Conservation (phyloP, 2,329 filamentous ascomycete species). For the Verruconis gallopava region DNA sequence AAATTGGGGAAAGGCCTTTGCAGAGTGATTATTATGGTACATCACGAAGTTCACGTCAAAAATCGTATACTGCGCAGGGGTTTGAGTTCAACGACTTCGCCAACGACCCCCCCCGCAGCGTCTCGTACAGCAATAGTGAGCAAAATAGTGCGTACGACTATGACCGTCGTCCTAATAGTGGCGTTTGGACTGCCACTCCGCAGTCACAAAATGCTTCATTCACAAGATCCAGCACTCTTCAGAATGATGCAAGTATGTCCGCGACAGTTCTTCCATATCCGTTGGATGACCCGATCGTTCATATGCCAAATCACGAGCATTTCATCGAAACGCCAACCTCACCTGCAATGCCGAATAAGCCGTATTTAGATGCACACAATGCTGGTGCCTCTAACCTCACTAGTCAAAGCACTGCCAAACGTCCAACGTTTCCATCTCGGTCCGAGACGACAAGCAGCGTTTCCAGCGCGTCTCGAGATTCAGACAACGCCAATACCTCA, state of each 20-base stretch:
- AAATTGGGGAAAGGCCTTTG: no score
- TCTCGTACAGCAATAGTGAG: no score
- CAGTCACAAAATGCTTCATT: no score
- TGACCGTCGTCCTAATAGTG: no score
- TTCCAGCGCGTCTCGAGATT: background rate
- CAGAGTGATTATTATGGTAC: no score
- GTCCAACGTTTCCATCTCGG: background rate
- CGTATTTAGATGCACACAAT: background rate
- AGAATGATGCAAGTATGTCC: no score
- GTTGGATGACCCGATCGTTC: constrained; percentile 26
- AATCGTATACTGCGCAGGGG: no score
- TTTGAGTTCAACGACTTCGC: no score
- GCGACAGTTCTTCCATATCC: constrained; percentile 31
- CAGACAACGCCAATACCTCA: background rate
- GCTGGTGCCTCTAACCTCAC: background rate
- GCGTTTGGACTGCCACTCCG: no score
- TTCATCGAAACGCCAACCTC: constrained; percentile 22
- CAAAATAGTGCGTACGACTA: no score
- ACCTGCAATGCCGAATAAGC: background rate
- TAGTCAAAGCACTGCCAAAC: background rate
- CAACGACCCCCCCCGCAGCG: background rate
- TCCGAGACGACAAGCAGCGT: background rate
- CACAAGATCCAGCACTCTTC: no score
- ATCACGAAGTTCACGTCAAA: no score
- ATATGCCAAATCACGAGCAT: constrained; percentile 30